A percentile compares a stretch with the other conserved stretches of the same genome.
phyloP scores from a whole-genome alignment of 2,329 filamentous ascomycete genomes.

The Grosmannia clavigera region DNA sequence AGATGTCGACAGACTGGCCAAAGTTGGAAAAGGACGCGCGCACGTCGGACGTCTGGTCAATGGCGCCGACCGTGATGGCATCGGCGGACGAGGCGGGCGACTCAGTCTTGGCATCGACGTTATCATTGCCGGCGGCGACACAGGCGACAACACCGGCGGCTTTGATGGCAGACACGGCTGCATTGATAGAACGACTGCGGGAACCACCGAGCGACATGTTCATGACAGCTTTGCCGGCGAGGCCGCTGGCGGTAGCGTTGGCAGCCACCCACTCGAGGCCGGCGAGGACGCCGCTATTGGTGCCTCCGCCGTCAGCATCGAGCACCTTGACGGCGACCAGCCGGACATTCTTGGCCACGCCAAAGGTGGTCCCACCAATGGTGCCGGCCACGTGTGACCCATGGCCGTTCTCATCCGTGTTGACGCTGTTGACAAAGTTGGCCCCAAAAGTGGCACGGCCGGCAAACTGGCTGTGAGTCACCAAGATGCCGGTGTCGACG shows the following conservation, averaged over 20 bases:
- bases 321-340: conserved; percentile 24
- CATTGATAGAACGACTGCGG: conserved; percentile 37
- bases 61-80: conserved; percentile 48
- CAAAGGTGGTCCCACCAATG: conserved; percentile 46
- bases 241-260: conserved; percentile 28
- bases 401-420: conserved; percentile 49
- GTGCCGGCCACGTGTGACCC: conserved; percentile 53
- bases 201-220: conserved; percentile 50
- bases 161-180: conserved; percentile 34
- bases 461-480: conserved; percentile 42
- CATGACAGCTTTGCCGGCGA: conserved; percentile 43
- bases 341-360: conserved; percentile 45
- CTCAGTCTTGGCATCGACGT: conserved; percentile 34
- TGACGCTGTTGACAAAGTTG: conserved; percentile 36
- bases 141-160: conserved; percentile 41
- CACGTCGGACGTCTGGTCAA: conserved; percentile 36
- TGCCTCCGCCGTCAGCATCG: conserved; percentile 33
- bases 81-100: conserved; percentile 43
- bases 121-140: conserved; percentile 49
- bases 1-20: conserved; percentile 39
- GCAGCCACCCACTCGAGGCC: conserved; percentile 44
- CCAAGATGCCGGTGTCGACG: conserved; percentile 52
- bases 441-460: conserved; percentile 40
- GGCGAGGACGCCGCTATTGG: conserved; percentile 40
- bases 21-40: conserved; percentile 48